Evolutionary conservation across 176 grass and related monocot genomes (phyloP), one percentile per base, ranked within the genome.

Genomic region (Aegilops umbellulata): DNA sequence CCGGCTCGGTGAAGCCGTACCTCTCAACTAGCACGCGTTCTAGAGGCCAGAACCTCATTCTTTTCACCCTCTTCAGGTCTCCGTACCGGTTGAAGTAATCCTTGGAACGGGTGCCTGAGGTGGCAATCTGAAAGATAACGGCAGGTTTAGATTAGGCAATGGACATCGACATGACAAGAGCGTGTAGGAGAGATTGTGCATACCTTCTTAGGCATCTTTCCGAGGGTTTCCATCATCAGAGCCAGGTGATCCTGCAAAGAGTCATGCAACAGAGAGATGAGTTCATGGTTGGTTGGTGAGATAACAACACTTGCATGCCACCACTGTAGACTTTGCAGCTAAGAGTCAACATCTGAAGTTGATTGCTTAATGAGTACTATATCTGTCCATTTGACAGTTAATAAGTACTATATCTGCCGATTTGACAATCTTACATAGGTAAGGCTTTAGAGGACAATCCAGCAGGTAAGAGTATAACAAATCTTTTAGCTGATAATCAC

Each of bases 211-310:
- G 93, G 93, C 83, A 98, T 95, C 86, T 94, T 98, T 74, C 96
- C 96, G 7, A 98, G 90, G 55, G 88, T 85, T 85, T 98, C 96
- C 93, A 98, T 98, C 93, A 94, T 98, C 65, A 88, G 68, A 80
- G 93, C 93, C 76, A 98, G 90, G 69, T 98, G 96, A 89, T 98
- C 96, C 96, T 98, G 57, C 38, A 78, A 81, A 58, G 20, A 53
- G 80, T 42, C 22, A 66, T 74, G 8, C 23, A 65, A 86, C 25
- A 68, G 17, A 75, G 7, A 7, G 14, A 34, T 80, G 20, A 81
- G 55, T n/a, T 49, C 10, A 44, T 67, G 15, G 35, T 74, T 49
- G 68, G 77, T 69, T 39, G 34, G 71, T 5, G 57, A 82, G 57
- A 82, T 78, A 78, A 55, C 57, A 82, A 55, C 57, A 69, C 55